These are phyloP conservation scores for Hypoxylon sp. DNA, from an alignment of 2,329 filamentous ascomycete species.

Conservation along the genomic window DNA sequence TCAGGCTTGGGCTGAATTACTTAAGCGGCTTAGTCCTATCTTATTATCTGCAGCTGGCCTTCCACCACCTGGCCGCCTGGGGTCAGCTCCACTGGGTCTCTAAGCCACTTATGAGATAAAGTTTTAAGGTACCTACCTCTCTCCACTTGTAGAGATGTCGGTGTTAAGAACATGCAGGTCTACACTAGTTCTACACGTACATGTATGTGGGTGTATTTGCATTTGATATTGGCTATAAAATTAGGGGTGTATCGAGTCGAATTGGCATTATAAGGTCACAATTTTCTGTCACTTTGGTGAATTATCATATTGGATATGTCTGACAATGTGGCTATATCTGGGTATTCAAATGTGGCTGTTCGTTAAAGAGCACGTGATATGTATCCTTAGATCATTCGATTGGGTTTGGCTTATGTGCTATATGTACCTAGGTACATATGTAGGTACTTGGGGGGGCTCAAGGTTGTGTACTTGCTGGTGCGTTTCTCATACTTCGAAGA, in stretches of 20 bases:
- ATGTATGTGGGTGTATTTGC: neutral
- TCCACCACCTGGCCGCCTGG: constrained; percentile 10
- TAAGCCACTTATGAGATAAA: constrained; percentile 30
- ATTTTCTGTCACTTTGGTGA: neutral
- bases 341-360: neutral
- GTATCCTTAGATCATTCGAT: constrained; percentile 7
- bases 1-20: constrained; percentile 28
- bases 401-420: neutral
- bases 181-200: constrained; percentile 4
- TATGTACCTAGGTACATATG: neutral
- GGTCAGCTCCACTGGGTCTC: constrained; percentile 26
- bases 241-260: neutral
- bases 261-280: neutral
- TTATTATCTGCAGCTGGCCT: constrained; percentile 38
- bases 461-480: neutral
- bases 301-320: neutral
- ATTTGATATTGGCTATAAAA: neutral
- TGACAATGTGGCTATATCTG: constrained; percentile 8
- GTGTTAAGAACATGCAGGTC: constrained; percentile 34
- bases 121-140: constrained; percentile 6
- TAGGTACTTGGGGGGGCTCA: neutral
- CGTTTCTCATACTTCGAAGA: neutral
- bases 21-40: constrained; percentile 22
- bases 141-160: constrained; percentile 35
- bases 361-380: neutral